Evolutionary conservation across 208 protist species (phyloP).

Genomic region (Wallacemonas sp.): DNA sequence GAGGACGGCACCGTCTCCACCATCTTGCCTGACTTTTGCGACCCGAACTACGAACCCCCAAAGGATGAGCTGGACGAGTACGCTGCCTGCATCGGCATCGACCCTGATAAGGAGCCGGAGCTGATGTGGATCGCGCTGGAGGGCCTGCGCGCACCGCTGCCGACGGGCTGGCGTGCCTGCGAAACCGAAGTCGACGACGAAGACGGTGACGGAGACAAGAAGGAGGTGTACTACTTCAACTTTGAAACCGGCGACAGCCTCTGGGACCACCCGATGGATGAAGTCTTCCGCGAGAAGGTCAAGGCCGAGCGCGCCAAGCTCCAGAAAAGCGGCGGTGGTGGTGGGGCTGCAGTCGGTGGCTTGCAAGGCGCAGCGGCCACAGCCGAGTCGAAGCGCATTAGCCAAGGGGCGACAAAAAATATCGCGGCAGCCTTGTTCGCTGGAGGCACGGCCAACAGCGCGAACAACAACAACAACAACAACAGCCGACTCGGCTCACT

Average conservation of each 20-base stretch:
- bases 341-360: too few relatives aligned
- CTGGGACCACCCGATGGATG: constrained; percentile 95
- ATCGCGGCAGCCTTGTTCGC: constrained; percentile 39
- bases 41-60: constrained; percentile 87
- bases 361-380: too few relatives aligned
- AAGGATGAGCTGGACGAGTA: constrained; percentile 91
- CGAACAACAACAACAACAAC: neutral
- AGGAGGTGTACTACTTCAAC: constrained; percentile 96
- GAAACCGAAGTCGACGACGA: constrained; percentile 75
- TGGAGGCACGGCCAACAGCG: constrained; percentile 6
- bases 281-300: constrained; percentile 80
- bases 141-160: constrained; percentile 91
- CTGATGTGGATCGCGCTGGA: constrained; percentile 92
- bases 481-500: constrained; percentile 16
- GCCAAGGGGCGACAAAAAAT: constrained; percentile 35
- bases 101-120: constrained; percentile 68
- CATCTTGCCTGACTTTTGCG: constrained; percentile 87
- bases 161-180: constrained; percentile 91
- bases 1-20: constrained; percentile 86
- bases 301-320: constrained; percentile 47
- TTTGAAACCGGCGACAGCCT: constrained; percentile 86
- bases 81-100: constrained; percentile 93
- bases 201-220: neutral
- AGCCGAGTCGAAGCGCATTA: too few relatives aligned
- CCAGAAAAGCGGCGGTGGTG: neutral